Base-by-base conservation (phyloP, 2,329 filamentous ascomycete genomes). In the Pseudonectria buxi region DNA sequence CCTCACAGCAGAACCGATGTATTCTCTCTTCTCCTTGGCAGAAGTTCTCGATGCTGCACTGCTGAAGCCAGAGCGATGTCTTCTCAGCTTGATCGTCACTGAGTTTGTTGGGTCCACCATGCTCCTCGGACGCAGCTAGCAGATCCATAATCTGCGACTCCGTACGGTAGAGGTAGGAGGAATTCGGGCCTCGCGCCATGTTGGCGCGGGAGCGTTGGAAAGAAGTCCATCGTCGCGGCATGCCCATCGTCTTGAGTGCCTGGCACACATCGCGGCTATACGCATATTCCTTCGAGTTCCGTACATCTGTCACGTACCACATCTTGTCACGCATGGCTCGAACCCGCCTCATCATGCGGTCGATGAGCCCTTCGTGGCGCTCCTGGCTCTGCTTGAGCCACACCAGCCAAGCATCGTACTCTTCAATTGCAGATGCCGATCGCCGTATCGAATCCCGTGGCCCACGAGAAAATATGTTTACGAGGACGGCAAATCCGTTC, bases 281-380 rank as follows among this genome's bases (percentile, higher is more conserved):
- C 41, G 92, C 86, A 52, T 95, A 96, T 9, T 81, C 78, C 32
- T 81, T 84, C 4, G 92, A 95, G 51, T 90, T 89, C 43, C 86
- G 83, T 18, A 96, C 89, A 58, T 95, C 88, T 2, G 86, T 90
- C 41, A 92, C 85, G 57, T 94, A 98, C 92, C 92, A 98, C 86
- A 96, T 95, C 69, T 96, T 96, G 58, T 95, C 86, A 28, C 92
- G 78, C 26, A 95, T 71, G 14, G 83, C 80, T 38, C 81, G 77
- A 26, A 92, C 71, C 5, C 78, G 77, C 39, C 72, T 71, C 71
- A 86, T 83, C 76, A 87, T 85, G 5, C 77, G 71, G 27, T 87
- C 82, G 25, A 89, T 81, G 10, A 78, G 73, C 3, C 72, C 74
- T 50, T 90, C 86, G 31, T 88, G 80, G 3, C 83, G 76, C 51